phyloP scores from a whole-genome alignment of 805 yeast genomes.

The Kuraishia ogatae region DNA sequence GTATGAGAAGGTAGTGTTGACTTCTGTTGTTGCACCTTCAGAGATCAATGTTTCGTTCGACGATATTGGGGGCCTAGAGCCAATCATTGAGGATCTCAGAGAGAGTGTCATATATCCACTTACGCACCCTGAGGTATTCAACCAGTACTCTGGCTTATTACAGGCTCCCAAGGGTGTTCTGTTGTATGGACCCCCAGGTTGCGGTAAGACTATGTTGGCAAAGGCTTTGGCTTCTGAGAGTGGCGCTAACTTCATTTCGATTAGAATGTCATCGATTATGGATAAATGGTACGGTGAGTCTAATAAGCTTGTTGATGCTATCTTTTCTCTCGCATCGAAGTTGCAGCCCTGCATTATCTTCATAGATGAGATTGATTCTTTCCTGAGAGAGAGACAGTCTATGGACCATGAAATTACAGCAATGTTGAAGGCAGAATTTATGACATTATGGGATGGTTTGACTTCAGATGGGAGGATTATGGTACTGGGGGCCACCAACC shows the following conservation, averaged over 20 bases:
- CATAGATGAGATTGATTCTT: constrained; percentile 92
- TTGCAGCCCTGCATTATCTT: constrained; percentile 91
- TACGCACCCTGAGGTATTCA: constrained; percentile 78
- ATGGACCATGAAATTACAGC: constrained; percentile 89
- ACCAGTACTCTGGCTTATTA: constrained; percentile 79
- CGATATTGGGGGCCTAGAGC: constrained; percentile 86
- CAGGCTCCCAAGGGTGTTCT: constrained; percentile 97
- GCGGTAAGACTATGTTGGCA: constrained; percentile 96
- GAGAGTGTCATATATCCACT: constrained; percentile 88
- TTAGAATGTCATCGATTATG: constrained; percentile 89
- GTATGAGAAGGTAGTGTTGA: constrained; percentile 73
- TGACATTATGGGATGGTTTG: constrained; percentile 83
- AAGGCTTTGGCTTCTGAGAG: constrained; percentile 90
- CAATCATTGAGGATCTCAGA: constrained; percentile 72
- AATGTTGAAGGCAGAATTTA: constrained; percentile 80
- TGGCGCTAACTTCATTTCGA: constrained; percentile 84
- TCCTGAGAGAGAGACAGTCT: constrained; percentile 75
- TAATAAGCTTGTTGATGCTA: constrained; percentile 87
- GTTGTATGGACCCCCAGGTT: constrained; percentile 93
- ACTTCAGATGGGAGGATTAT: constrained; percentile 88
- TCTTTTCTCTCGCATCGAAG: constrained; percentile 82
- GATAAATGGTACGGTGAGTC: constrained; percentile 98
- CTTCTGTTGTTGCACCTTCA: constrained; percentile 74
- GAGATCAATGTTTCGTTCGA: constrained; percentile 70
- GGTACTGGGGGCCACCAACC: constrained; percentile 92